Evolutionary conservation across 2,329 filamentous ascomycete species (phyloP).

Genomic region (Botryotinia globosa): DNA sequence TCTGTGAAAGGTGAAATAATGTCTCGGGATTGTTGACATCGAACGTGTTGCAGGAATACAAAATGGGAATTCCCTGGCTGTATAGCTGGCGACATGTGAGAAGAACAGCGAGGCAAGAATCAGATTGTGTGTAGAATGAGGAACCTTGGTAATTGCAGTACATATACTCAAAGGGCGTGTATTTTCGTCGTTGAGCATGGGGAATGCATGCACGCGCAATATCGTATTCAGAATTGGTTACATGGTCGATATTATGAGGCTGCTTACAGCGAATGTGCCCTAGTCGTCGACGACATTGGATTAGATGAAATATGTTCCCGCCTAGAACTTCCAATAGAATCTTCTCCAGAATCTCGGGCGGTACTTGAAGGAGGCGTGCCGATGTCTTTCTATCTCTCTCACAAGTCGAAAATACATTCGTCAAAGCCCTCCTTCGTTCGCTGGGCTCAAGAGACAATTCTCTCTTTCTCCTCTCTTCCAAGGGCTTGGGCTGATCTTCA

Average conservation of each 20-base stretch:
- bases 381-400: not conserved
- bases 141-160: too few species aligned
- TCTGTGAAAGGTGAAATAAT: constrained; percentile 6
- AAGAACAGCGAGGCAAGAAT: constrained; percentile 2
- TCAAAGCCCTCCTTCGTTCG: not conserved
- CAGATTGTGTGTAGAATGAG: constrained; percentile 1
- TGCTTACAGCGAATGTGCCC: constrained; percentile 6
- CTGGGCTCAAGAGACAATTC: not conserved
- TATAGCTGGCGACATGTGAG: constrained; percentile 10
- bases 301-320: not conserved
- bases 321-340: constrained; percentile 10
- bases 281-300: constrained; percentile 2
- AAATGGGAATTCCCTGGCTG: not conserved
- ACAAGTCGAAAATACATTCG: too few species aligned
- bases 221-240: not conserved
- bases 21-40: constrained; percentile 8
- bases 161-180: not conserved
- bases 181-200: not conserved
- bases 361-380: not conserved
- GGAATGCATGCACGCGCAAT: not conserved
- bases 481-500: not conserved
- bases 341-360: not conserved
- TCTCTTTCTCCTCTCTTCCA: not conserved
- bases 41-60: constrained; percentile 8
- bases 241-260: not conserved